Evolutionary conservation across 441 rosid genomes (phyloP).

Genomic region (Erodium texanum): DNA sequence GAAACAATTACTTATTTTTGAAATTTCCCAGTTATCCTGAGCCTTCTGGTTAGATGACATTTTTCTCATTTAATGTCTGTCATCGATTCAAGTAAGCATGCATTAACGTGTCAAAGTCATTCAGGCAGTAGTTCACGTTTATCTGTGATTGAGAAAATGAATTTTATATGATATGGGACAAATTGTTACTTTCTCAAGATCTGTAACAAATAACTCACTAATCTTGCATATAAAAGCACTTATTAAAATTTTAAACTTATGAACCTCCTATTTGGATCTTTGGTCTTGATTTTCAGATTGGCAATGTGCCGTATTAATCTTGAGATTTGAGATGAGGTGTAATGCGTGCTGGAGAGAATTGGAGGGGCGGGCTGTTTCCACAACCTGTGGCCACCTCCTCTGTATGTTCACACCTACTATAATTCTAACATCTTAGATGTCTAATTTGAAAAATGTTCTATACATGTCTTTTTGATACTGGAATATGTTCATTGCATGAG

Average conservation of each 20-base stretch:
- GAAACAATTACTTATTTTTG: no score
- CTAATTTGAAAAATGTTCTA: background rate
- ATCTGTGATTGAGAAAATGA: no score
- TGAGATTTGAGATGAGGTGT: constrained; percentile 70
- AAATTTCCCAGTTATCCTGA: no score
- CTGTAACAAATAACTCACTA: background rate
- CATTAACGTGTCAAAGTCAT: no score
- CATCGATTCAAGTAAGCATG: no score
- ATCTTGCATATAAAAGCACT: background rate
- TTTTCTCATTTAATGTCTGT: no score
- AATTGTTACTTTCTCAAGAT: background rate
- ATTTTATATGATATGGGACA: background rate
- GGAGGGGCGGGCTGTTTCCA: constrained; percentile 80
- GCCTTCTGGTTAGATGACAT: no score
- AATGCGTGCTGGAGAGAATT: constrained; percentile 94
- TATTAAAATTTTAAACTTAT: background rate
- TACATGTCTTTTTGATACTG: background rate
- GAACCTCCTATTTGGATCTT: constrained; percentile 12
- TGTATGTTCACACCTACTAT: constrained; percentile 43
- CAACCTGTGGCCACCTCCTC: constrained; percentile 87
- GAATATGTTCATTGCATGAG: constrained; percentile 17
- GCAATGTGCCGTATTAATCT: constrained; percentile 16
- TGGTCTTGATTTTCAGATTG: constrained; percentile 17
- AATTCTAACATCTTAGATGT: constrained; percentile 6
- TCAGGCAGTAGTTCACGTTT: no score